Conservation (phyloP, 352 stramenopile genomes). For the Detonula confervacea region DNA sequence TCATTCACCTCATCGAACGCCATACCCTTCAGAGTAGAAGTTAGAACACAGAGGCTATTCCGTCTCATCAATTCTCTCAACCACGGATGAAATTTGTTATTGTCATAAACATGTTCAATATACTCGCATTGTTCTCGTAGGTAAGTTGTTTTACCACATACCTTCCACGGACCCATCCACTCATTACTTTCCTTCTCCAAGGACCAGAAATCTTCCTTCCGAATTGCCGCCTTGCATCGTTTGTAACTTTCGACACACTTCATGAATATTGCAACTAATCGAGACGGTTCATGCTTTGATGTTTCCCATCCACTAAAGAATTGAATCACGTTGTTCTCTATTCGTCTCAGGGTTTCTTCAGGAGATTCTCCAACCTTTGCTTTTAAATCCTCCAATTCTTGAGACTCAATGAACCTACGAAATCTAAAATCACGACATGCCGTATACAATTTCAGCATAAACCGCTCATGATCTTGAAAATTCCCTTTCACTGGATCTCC, state of each 20-base stretch:
- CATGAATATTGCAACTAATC: conserved; percentile 5
- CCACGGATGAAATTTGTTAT: not conserved
- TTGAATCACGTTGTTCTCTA: no score
- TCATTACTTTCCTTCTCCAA: conserved; percentile 18
- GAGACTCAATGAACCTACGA: not conserved
- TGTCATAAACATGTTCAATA: conserved; percentile 13
- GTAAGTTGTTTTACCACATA: conserved; percentile 4
- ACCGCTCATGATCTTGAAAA: conserved; percentile 7
- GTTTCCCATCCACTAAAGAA: not conserved
- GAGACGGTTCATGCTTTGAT: not conserved
- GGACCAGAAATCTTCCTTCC: not conserved
- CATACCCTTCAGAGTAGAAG: not conserved
- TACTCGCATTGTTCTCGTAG: not conserved
- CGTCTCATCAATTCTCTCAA: not conserved
- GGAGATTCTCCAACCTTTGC: no score
- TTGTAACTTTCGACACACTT: conserved; percentile 4
- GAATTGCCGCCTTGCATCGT: not conserved
- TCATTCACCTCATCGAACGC: not conserved
- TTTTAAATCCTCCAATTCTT: not conserved
- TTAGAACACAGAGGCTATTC: conserved; percentile 4
- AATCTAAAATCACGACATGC: not conserved
- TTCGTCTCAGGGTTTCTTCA: no score
- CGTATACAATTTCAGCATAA: not conserved
- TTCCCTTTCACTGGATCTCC: conserved; percentile 1
- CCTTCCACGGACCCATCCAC: conserved; percentile 6